phyloP scores from a whole-genome alignment of 2,329 filamentous ascomycete genomes.

The Didymella pomorum region DNA sequence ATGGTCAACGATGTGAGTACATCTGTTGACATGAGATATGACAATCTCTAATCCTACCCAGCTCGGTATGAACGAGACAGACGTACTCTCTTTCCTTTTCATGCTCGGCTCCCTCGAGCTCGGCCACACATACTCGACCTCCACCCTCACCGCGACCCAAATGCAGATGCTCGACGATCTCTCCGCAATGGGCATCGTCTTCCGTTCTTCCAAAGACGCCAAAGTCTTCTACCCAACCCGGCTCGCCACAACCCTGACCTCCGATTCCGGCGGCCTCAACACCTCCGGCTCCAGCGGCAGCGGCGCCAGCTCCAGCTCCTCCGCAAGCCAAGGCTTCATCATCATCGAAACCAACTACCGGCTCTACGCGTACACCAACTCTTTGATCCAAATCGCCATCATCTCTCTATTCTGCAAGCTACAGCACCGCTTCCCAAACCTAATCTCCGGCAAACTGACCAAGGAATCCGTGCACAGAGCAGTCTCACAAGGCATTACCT shows the following conservation, averaged over 20 bases:
- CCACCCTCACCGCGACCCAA: conserved; percentile 81
- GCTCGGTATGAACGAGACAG: conserved; percentile 82
- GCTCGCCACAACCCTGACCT: conserved; percentile 90
- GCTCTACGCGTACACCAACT: conserved; percentile 94
- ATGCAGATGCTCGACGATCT: conserved; percentile 89
- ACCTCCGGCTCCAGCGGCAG: conserved; percentile 57
- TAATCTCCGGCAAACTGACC: conserved; percentile 90
- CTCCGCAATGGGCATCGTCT: conserved; percentile 91
- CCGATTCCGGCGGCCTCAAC: conserved; percentile 74
- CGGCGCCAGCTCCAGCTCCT: conserved; percentile 57
- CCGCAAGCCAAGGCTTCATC: conserved; percentile 75
- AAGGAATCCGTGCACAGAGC: conserved; percentile 87
- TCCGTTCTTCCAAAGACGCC: conserved; percentile 60
- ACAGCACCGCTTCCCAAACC: conserved; percentile 89
- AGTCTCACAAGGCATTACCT: conserved; percentile 88
- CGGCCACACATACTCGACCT: conserved; percentile 87
- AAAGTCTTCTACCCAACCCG: conserved; percentile 84
- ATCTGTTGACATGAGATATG: neutral
- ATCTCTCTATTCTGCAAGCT: conserved; percentile 89
- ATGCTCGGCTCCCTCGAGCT: conserved; percentile 93
- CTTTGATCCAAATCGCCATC: conserved; percentile 91
- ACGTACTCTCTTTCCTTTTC: conserved; percentile 95
- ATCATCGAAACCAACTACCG: conserved; percentile 98
- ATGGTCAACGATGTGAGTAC: conserved; percentile 69
- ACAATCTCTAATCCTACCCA: conserved; percentile 32